Evolutionary conservation across 345 rosid species (phyloP).

Genomic region (Acer campestre): DNA sequence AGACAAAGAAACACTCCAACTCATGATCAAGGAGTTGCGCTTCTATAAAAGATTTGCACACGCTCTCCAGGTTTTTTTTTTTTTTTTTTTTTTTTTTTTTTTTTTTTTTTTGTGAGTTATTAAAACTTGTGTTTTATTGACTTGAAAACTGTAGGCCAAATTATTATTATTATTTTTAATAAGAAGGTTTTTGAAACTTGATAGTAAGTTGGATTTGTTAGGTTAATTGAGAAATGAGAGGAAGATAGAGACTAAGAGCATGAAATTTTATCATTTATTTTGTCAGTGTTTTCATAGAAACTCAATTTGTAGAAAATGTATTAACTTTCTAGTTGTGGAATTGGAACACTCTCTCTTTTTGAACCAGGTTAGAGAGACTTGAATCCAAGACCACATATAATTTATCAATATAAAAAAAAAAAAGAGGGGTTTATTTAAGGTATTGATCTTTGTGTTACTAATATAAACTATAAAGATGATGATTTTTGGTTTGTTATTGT

Average conservation of each 20-base stretch:
- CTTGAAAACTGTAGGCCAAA: background rate
- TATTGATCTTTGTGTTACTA: no score
- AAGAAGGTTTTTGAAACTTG: background rate
- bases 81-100: no score
- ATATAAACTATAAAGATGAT: no score
- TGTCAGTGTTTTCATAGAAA: background rate
- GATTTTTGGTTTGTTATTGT: background rate
- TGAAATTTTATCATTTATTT: background rate
- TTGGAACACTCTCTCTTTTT: no score
- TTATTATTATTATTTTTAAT: background rate
- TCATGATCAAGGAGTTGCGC: constrained; percentile 29
- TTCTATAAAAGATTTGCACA: constrained; percentile 29
- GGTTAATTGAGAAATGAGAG: background rate
- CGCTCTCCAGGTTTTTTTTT: constrained; percentile 43
- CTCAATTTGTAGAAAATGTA: background rate
- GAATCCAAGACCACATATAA: no score
- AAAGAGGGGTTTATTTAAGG: no score
- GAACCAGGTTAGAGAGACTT: no score
- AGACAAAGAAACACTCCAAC: constrained; percentile 7
- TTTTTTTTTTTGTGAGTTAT: no score
- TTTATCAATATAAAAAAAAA: no score
- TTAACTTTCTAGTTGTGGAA: no score
- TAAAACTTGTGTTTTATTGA: no score
- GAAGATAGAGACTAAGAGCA: no score
- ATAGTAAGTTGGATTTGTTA: background rate